Conservation (phyloP, 257 asterid genomes). For the Agastache rugosa region DNA sequence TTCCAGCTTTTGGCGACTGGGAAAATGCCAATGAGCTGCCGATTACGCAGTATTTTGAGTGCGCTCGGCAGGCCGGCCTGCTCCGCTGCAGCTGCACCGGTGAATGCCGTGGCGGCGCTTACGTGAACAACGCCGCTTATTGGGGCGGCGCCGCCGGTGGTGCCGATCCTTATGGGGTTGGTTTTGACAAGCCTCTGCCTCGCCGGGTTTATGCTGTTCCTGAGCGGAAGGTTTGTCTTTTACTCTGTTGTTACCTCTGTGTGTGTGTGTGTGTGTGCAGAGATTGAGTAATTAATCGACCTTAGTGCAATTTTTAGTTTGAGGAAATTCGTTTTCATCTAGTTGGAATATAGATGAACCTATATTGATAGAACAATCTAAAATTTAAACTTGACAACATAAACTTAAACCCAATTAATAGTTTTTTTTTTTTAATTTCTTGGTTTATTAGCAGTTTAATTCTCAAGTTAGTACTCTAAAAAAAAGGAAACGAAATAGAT, state of each 20-base stretch:
- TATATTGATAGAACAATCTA: neutral
- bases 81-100: constrained; percentile 53
- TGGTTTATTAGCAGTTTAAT: neutral
- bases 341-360: too few relatives aligned
- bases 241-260: neutral
- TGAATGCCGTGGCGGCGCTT: constrained; percentile 35
- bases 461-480: neutral
- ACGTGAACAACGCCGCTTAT: constrained; percentile 13
- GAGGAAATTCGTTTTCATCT: too few relatives aligned
- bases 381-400: too few relatives aligned
- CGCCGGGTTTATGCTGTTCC: constrained; percentile 48
- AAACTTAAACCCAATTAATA: neutral
- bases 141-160: constrained; percentile 19
- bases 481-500: too few relatives aligned
- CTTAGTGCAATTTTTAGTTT: too few relatives aligned
- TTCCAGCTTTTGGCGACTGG: constrained; percentile 86
- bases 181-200: constrained; percentile 47
- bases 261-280: too few relatives aligned
- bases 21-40: constrained; percentile 71
- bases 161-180: constrained; percentile 40
- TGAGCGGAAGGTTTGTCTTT: constrained; percentile 41
- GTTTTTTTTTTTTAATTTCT: too few relatives aligned
- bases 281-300: too few relatives aligned
- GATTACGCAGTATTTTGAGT: constrained; percentile 75
- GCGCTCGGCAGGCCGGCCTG: constrained; percentile 82